Evolutionary conservation across 2,329 filamentous ascomycete species (phyloP), one percentile per base, ranked within the genome.

Genomic region (Claviceps sp.): DNA sequence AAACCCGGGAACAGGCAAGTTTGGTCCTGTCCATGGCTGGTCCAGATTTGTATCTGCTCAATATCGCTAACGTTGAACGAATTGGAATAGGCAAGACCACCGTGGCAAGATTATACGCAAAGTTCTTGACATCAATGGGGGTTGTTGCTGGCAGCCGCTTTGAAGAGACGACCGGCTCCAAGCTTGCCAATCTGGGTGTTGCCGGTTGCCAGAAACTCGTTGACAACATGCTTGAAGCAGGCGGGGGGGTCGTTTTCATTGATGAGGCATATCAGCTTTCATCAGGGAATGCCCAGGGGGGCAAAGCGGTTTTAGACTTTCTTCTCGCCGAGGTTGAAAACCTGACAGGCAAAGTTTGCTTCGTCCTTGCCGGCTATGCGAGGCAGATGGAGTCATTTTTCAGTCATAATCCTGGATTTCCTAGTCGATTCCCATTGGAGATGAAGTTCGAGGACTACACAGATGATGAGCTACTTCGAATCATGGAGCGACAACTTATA

Each of bases 361-460:
- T 90, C 50, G 72, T 90, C 0, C 68, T 91, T 2, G 86, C 85
- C 0, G 86, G 87, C 0, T 90, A 90, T 63, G 72, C 72, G 47
- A 82, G 80, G 57, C 73, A 86, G 55, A 90, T 91, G 85, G 85
- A 90, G 58, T 73, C 73, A 0, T 88, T 90, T 62, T 88, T 87
- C 46, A 72, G 77, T 0, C 84, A 89, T 54, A 90, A 90, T 45
- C 80, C 80, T 0, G 85, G 86, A 0, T 69, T 90, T 2, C 71
- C 77, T 0, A 86, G 83, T 56, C 79, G 86, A 0, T 82, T 91
- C 39, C 85, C 85, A 0, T 68, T 78, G 11, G 67, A 74, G 37
- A 70, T 90, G 58, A 73, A 77, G 43, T 91, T 90, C 52, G 68
- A 75, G 0, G 86, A 91, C 62, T 90, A 87, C 55, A 68, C 69